These are phyloP conservation scores for Botryotinia globosa DNA, from an alignment of 2,329 filamentous ascomycete genomes.

Conservation along the genomic window DNA sequence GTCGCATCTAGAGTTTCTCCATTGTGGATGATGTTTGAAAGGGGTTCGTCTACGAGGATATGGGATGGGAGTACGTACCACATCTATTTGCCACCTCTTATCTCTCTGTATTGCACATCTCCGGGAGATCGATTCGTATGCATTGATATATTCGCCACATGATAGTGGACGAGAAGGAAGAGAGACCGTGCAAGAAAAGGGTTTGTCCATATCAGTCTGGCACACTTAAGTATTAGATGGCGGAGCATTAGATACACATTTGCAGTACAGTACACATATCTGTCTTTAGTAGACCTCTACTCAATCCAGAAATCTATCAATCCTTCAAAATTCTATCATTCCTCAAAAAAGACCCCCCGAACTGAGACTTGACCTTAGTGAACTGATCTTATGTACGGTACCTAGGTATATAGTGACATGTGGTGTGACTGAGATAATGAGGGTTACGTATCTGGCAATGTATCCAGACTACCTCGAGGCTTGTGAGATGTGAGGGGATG, in stretches of 20 bases:
- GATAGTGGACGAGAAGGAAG: background rate
- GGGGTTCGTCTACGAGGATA: background rate
- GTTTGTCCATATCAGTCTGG: background rate
- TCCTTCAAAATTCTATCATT: background rate
- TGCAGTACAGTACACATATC: background rate
- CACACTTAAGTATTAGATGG: background rate
- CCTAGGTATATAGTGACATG: background rate
- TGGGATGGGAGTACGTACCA: background rate
- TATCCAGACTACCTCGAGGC: background rate
- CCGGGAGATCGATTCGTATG: background rate
- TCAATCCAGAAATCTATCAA: no score
- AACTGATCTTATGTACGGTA: no score
- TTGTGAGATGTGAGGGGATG: background rate
- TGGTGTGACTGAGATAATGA: background rate
- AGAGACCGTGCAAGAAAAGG: background rate
- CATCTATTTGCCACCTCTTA: background rate
- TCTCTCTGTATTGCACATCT: background rate
- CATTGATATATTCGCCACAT: background rate
- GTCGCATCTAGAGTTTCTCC: background rate
- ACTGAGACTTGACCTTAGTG: background rate
- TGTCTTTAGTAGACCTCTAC: background rate
- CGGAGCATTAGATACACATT: background rate
- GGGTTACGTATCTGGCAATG: background rate
- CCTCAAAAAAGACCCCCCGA: background rate
- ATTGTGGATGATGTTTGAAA: background rate